Conservation (phyloP, 257 asterid species). For the Solanum clarkiae region DNA sequence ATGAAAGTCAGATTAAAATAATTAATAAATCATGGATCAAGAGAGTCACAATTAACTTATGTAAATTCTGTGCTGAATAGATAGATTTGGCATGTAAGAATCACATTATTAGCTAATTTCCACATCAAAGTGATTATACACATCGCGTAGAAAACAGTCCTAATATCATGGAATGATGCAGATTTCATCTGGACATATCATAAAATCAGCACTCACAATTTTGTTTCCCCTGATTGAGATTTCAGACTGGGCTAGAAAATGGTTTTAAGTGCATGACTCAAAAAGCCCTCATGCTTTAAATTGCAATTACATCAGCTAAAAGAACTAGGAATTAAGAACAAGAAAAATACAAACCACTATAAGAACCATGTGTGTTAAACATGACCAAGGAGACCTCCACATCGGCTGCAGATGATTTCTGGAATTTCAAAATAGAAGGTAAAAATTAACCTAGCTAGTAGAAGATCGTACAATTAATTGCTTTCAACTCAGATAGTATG, state of each 20-base stretch:
- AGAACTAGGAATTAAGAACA: not conserved
- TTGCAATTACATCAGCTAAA: not conserved
- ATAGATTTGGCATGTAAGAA: not conserved
- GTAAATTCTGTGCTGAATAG: not conserved
- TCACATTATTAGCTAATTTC: not conserved
- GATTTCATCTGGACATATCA: not conserved
- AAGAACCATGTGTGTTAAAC: conserved; percentile 65
- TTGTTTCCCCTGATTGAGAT: not conserved
- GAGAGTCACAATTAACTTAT: not conserved
- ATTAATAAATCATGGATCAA: not conserved
- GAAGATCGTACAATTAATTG: not conserved
- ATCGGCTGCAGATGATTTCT: conserved; percentile 47
- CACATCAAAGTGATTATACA: not conserved
- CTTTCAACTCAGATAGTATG: not conserved
- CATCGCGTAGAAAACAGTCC: not conserved
- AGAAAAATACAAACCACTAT: conserved; percentile 41
- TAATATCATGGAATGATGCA: not conserved
- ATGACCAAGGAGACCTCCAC: conserved; percentile 55
- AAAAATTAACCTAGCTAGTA: not conserved
- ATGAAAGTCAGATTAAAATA: not conserved
- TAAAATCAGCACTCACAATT: not conserved
- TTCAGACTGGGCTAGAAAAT: not conserved
- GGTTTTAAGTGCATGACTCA: not conserved
- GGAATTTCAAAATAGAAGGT: conserved; percentile 10
- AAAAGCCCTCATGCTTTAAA: not conserved